Percentiles rank a stretch among this genome's conserved stretches.
These are phyloP conservation scores for Mycena amicta DNA, from an alignment of 768 basidiomycete genomes.

Conservation along the genomic window DNA sequence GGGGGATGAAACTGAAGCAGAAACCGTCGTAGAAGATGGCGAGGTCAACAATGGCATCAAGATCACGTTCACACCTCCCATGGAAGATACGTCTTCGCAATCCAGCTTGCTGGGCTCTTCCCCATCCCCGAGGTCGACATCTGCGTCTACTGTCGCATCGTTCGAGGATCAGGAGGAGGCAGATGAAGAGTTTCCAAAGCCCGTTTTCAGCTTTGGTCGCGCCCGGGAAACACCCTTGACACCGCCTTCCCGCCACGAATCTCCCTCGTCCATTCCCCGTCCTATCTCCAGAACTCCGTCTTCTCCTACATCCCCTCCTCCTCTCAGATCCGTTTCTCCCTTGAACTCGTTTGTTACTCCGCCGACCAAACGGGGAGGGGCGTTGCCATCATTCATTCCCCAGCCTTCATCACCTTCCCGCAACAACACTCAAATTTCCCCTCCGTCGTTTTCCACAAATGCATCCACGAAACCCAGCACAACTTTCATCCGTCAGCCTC, in stretches of 20 bases:
- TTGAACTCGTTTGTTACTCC: conserved; percentile 45
- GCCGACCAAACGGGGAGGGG: conserved; percentile 53
- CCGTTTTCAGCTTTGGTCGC: conserved; percentile 39
- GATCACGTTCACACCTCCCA: conserved; percentile 73
- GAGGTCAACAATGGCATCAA: conserved; percentile 61
- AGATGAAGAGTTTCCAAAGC: conserved; percentile 27
- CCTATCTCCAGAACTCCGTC: conserved; percentile 36
- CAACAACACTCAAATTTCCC: conserved; percentile 31
- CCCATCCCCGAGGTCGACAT: conserved; percentile 13
- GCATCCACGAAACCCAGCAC: conserved; percentile 35
- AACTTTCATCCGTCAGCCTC: conserved; percentile 49
- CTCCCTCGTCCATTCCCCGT: conserved; percentile 58
- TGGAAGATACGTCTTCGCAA: conserved; percentile 26
- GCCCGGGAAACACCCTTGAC: conserved; percentile 23
- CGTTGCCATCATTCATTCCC: conserved; percentile 60
- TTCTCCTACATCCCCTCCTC: conserved; percentile 31
- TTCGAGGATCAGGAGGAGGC: conserved; percentile 30
- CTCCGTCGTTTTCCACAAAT: conserved; percentile 30
- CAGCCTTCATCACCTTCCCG: conserved; percentile 56
- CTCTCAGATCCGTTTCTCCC: conserved; percentile 30
- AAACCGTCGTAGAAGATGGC: conserved; percentile 39
- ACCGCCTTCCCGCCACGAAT: conserved; percentile 26
- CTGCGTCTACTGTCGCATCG: conserved; percentile 14
- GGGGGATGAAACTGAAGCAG: conserved; percentile 45
- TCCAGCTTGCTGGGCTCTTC: conserved; percentile 23